These are phyloP conservation scores for Arachis hypogaea DNA, from an alignment of 306 rosid species.

Conservation along the genomic window DNA sequence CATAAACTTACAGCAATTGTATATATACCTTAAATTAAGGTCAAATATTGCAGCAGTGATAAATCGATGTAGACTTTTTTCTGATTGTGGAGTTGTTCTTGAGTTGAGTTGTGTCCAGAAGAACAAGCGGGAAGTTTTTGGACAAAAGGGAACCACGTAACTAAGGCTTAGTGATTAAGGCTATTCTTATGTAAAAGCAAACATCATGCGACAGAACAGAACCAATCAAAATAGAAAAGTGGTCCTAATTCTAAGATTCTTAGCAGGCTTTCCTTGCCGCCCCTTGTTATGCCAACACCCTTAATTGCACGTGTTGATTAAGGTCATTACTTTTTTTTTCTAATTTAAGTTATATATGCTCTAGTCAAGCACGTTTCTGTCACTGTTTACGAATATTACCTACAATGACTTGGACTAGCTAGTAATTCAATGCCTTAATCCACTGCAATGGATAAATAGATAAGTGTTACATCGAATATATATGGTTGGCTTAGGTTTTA, in stretches of 20 bases:
- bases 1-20: too few species aligned
- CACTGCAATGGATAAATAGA: not conserved
- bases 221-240: constrained; percentile 7
- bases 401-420: not conserved
- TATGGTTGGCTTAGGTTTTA: not conserved
- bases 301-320: constrained; percentile 42
- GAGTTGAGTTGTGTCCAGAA: not conserved
- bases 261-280: constrained; percentile 54
- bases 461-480: not conserved
- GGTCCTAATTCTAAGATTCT: constrained; percentile 39
- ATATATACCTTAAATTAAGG: not conserved
- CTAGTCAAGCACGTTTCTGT: constrained; percentile 68
- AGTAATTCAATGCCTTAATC: constrained; percentile 16
- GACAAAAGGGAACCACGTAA: constrained; percentile 39
- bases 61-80: constrained; percentile 24
- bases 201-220: constrained; percentile 34
- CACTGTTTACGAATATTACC: constrained; percentile 16
- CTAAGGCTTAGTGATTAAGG: constrained; percentile 8
- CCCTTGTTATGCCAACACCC: constrained; percentile 41
- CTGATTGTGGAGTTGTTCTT: not conserved
- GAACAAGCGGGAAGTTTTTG: constrained; percentile 7
- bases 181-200: not conserved
- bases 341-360: constrained; percentile 19
- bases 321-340: not conserved
- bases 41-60: constrained; percentile 44